A percentile compares a stretch with the other conserved stretches of the same genome.
Conservation (phyloP, 305 asterid genomes). For the Euphrasia arctica region DNA sequence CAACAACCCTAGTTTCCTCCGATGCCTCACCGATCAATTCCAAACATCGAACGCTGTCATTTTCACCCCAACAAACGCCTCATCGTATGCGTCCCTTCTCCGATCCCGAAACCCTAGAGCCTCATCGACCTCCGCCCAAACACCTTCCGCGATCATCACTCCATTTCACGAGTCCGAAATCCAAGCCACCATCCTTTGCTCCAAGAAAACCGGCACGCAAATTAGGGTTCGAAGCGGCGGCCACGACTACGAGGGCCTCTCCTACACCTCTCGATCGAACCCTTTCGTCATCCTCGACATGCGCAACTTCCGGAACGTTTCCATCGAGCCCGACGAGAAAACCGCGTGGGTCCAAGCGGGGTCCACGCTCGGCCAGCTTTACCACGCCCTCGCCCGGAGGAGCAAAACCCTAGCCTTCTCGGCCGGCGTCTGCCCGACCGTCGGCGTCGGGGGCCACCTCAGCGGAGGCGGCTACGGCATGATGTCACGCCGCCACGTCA, state of each 20-base stretch:
- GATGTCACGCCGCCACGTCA: slow-evolving; percentile 27
- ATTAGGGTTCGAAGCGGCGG: slow-evolving; percentile 25
- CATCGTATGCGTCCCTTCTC: slow-evolving; percentile 18
- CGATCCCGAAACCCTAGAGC: slow-evolving; percentile 14
- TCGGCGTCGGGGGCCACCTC: slow-evolving; percentile 33
- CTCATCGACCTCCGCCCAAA: background rate
- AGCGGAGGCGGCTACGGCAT: slow-evolving; percentile 17
- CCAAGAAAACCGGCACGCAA: slow-evolving; percentile 30
- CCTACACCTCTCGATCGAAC: slow-evolving; percentile 18
- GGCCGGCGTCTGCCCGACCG: slow-evolving; percentile 29
- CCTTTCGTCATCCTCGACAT: slow-evolving; percentile 38
- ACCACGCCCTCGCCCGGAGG: slow-evolving; percentile 11
- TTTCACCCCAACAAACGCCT: slow-evolving; percentile 24
- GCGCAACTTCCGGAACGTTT: slow-evolving; percentile 20
- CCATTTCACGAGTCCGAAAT: slow-evolving; percentile 30
- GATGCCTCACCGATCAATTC: slow-evolving; percentile 22
- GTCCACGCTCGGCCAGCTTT: slow-evolving; percentile 27
- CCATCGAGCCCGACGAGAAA: slow-evolving; percentile 18
- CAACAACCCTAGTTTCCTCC: slow-evolving; percentile 20
- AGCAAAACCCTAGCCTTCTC: slow-evolving; percentile 26
- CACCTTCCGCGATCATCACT: slow-evolving; percentile 25
- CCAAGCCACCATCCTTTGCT: slow-evolving; percentile 31
- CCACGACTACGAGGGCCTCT: slow-evolving; percentile 31
- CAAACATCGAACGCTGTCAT: slow-evolving; percentile 4
- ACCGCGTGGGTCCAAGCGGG: slow-evolving; percentile 28